Conservation (phyloP, 306 rosid species). For the Cucurbita pepo region DNA sequence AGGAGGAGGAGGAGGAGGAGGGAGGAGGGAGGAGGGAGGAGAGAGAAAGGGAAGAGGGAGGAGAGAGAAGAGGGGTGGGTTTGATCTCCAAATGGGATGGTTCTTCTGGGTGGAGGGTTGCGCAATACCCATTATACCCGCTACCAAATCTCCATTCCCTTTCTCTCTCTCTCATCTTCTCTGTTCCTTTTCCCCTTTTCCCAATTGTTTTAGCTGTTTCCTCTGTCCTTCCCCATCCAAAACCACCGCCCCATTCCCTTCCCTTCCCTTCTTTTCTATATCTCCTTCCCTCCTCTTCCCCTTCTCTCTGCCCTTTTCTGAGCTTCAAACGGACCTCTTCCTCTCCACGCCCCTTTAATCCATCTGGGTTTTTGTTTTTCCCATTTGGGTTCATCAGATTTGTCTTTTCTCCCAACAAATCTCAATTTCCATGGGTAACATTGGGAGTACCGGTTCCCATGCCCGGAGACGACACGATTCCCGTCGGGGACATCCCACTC, state of each 20-base stretch:
- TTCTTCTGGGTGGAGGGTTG: constrained; percentile 56
- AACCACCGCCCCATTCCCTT: background rate
- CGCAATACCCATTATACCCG: constrained; percentile 64
- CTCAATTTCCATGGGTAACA: constrained; percentile 49
- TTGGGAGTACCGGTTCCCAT: constrained; percentile 35
- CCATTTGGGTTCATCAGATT: background rate
- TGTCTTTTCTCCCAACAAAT: background rate
- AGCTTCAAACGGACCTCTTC: background rate
- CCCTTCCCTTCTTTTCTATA: background rate
- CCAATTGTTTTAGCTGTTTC: background rate
- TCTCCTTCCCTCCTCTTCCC: background rate
- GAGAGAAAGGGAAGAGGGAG: background rate
- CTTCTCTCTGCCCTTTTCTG: background rate
- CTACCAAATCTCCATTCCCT: constrained; percentile 1
- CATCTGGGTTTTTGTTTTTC: background rate
- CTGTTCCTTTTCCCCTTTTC: background rate
- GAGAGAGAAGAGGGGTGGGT: background rate
- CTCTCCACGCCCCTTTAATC: background rate
- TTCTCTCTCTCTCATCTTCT: background rate
- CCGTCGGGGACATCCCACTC: constrained; percentile 50
- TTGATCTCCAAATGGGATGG: constrained; percentile 10
- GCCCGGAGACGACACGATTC: constrained; percentile 39
- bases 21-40: too few species aligned
- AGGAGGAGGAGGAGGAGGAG: too few species aligned
- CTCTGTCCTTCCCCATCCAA: background rate